phyloP scores from a whole-genome alignment of 2,329 filamentous ascomycete genomes.

The Ophiostoma pallidulum region DNA sequence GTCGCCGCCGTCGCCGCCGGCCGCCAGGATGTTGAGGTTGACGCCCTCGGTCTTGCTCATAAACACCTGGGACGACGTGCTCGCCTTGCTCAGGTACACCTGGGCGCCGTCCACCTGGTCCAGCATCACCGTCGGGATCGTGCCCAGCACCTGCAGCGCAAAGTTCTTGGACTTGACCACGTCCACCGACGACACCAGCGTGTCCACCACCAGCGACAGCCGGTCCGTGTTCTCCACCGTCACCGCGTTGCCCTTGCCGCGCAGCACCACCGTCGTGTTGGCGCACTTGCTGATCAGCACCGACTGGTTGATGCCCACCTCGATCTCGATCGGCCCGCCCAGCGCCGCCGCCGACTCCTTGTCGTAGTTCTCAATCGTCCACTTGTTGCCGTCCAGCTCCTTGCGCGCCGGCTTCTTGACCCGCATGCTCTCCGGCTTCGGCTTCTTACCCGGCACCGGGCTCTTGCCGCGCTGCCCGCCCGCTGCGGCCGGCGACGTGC shows the following conservation, averaged over 20 bases:
- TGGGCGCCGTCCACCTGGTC: slow-evolving; percentile 89
- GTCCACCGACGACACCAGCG: slow-evolving; percentile 82
- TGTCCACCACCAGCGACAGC: slow-evolving; percentile 79
- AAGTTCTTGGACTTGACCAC: slow-evolving; percentile 94
- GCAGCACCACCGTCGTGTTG: slow-evolving; percentile 80
- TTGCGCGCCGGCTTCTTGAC: slow-evolving; percentile 72
- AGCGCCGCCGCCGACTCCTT: slow-evolving; percentile 42
- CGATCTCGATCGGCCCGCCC: slow-evolving; percentile 58
- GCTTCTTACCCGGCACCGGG: slow-evolving; percentile 78
- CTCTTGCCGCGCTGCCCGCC: slow-evolving; percentile 61
- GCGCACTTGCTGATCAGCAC: slow-evolving; percentile 87
- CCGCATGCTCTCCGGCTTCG: slow-evolving; percentile 77
- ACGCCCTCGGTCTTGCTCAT: slow-evolving; percentile 79
- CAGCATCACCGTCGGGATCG: slow-evolving; percentile 76
- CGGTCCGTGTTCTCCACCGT: slow-evolving; percentile 84
- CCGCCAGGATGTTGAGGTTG: slow-evolving; percentile 71
- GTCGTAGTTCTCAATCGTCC: slow-evolving; percentile 93
- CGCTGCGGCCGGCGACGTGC: slow-evolving; percentile 23
- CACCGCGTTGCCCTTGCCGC: slow-evolving; percentile 93
- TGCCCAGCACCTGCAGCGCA: slow-evolving; percentile 81
- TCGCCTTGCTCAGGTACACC: slow-evolving; percentile 77
- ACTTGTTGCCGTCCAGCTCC: slow-evolving; percentile 82
- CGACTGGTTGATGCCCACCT: slow-evolving; percentile 75
- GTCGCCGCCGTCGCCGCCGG: slow-evolving; percentile 66
- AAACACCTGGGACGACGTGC: slow-evolving; percentile 70